Base-by-base conservation (phyloP, 345 rosid species). In the Salix arbutifolia region DNA sequence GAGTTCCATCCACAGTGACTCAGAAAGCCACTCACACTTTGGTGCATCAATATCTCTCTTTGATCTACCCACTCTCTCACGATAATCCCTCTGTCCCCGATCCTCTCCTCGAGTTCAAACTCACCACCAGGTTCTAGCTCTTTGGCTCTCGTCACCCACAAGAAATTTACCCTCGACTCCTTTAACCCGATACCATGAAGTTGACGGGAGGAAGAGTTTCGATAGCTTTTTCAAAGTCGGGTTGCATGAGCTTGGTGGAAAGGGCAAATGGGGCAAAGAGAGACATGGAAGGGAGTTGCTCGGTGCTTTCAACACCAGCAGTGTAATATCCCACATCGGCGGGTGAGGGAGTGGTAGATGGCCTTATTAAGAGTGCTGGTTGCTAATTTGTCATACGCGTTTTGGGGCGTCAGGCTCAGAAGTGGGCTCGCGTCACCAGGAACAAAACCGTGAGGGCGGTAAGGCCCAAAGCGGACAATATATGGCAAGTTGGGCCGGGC, bases 1-100 rank as follows among this genome's bases (percentile, higher is more conserved):
- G 98, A 94, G 71, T 92, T 94, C 98, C 97, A 92, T 7, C 97
- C 98, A 38, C 97, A 94, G 48, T 94, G 98, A 46, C 93, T 92
- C 72, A 92, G 50, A 52, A 90, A 91, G 28, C 97, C 97, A 82
- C 79, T 28, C 10, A 94, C 82, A 38, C 90, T 84, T 11, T 33
- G 76, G 84, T 94, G 97, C 71, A 21, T 50, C 19, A 94, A 37
- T 48, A 92, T 88, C 77, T 86, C 87, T 71, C 77, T 81, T 69
- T 92, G 95, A 14, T 92, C 85, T 4, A 94, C 96, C 95, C 97
- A 94, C 3, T 88, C 91, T 69, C 81, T 79, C 65, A 90, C 88
- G 46, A 94, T 75, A 50, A 90, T 65, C 11, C 97, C 97, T 68
- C 82, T 86, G 9, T 77, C 88, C 11, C 79, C 76, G 1, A 89